These are phyloP conservation scores for Aureobasidium sp. DNA, from an alignment of 2,329 filamentous ascomycete species.

Conservation along the genomic window DNA sequence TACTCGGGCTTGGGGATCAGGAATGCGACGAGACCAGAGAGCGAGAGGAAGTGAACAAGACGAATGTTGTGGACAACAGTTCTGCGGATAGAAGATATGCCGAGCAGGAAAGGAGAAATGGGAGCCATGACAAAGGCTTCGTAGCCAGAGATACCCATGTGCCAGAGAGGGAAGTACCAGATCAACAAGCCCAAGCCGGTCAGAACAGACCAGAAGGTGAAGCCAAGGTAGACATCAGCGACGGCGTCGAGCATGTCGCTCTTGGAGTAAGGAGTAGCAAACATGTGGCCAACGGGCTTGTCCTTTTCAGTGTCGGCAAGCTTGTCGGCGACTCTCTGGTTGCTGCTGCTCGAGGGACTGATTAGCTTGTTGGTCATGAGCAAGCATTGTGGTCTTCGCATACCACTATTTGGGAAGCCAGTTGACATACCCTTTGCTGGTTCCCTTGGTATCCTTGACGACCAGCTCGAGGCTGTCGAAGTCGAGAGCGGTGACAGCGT, in stretches of 20 bases:
- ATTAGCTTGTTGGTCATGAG: background rate
- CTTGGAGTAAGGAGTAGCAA: conserved; percentile 65
- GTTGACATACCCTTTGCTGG: conserved; percentile 96
- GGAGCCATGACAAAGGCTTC: conserved; percentile 83
- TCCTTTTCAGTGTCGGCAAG: conserved; percentile 45
- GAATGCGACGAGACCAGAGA: conserved; percentile 78
- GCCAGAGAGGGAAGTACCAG: conserved; percentile 96
- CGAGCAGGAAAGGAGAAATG: conserved; percentile 70
- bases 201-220: conserved; percentile 90
- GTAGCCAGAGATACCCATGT: conserved; percentile 98
- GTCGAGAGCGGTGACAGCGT: conserved; percentile 87
- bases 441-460: conserved; percentile 78
- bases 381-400: background rate
- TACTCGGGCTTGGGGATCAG: conserved; percentile 61
- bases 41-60: conserved; percentile 61
- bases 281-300: conserved; percentile 61
- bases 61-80: conserved; percentile 62
- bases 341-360: conserved; percentile 34
- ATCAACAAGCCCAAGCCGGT: conserved; percentile 83
- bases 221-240: conserved; percentile 89
- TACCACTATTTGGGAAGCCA: conserved; percentile 74
- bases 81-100: conserved; percentile 59
- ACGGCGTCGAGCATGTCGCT: conserved; percentile 67
- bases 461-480: conserved; percentile 83
- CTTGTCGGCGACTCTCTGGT: conserved; percentile 32